Evolutionary conservation across 2,329 filamentous ascomycete genomes (phyloP).

Genomic region (Leptographium galeiforme): DNA sequence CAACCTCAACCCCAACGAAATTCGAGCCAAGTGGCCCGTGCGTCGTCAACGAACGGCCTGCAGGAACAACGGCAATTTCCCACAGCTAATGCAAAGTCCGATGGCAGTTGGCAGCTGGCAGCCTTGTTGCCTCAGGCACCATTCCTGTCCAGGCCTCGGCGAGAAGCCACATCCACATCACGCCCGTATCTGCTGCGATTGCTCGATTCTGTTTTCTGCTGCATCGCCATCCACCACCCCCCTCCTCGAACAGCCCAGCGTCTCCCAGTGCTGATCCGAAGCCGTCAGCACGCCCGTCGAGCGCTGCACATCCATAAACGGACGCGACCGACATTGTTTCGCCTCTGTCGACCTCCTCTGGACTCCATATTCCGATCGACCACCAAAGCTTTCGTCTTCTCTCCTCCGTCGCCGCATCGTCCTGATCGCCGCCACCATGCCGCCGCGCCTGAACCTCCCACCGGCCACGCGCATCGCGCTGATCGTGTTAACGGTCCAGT

Average conservation of each 20-base stretch:
- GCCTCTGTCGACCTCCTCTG: too few species aligned
- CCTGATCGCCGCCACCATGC: conserved; percentile 38
- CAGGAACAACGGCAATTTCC: not conserved
- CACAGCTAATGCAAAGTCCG: not conserved
- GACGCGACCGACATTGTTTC: too few species aligned
- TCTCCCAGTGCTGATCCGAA: not conserved
- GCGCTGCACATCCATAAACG: not conserved
- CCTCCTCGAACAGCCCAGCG: not conserved
- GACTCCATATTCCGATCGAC: too few species aligned
- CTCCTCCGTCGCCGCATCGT: not conserved
- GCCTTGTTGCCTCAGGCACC: too few species aligned
- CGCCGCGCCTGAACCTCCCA: conserved; percentile 78
- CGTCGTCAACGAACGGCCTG: not conserved
- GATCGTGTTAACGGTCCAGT: conserved; percentile 60
- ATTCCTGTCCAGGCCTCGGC: too few species aligned
- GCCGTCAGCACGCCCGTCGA: not conserved
- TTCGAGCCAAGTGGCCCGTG: not conserved
- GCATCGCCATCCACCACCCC: not conserved
- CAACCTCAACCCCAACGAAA: not conserved
- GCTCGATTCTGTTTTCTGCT: not conserved
- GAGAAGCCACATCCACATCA: too few species aligned
- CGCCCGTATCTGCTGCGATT: too few species aligned
- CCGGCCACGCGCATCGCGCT: conserved; percentile 79
- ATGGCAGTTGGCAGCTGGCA: not conserved
- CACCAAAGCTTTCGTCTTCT: not conserved